Evolutionary conservation across 129 eudicot genomes (phyloP), one percentile per base, ranked within the genome.

Genomic region (Artemisia annua): DNA sequence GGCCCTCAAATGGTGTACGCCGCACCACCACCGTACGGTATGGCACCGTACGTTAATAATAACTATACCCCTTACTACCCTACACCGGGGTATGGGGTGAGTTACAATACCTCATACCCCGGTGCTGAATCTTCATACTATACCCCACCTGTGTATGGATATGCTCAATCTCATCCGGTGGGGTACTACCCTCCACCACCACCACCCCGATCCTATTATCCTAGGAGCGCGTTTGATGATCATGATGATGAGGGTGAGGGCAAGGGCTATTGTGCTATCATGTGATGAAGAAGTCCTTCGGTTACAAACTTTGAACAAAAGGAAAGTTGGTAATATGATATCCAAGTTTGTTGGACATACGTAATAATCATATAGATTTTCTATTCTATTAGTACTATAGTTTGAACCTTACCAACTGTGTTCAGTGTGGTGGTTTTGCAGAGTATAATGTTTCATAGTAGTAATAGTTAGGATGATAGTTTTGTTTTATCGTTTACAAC

Each of bases 71-170:
- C 46, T 39, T 87, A 86, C 74, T 82, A 83, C 11, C 78, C 83
- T 2, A 51, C 79, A 30, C 89, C 89, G 4, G 83, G 63, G 11
- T 80, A 85, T 35, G 97, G 89, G 71, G 52, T 87, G 82, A 88
- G 97, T 82, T 87, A 87, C 82, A 85, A 43, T 64, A 79, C 81
- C 28, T 76, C 85, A 9, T 83, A 79, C 43, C 94, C 89, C 0
- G 75, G 79, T 71, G 72, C 67, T 57, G 80, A 67, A 18, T 60
- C 86, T 12, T 81, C 87, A 0, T 81, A 77, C 53, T 85, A 85
- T 71, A 51, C 82, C 2, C 72, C 82, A 12, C 91, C 87, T 19
- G 78, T 76, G 66, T 78, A 85, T 15, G 85, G 81, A 26, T 83
- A 85, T 35, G 53, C 85, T 2, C 79, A 83, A 44, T 72, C 80